Evolutionary conservation across 768 basidiomycete species (phyloP).

Genomic region (Hypholoma fasciculare): DNA sequence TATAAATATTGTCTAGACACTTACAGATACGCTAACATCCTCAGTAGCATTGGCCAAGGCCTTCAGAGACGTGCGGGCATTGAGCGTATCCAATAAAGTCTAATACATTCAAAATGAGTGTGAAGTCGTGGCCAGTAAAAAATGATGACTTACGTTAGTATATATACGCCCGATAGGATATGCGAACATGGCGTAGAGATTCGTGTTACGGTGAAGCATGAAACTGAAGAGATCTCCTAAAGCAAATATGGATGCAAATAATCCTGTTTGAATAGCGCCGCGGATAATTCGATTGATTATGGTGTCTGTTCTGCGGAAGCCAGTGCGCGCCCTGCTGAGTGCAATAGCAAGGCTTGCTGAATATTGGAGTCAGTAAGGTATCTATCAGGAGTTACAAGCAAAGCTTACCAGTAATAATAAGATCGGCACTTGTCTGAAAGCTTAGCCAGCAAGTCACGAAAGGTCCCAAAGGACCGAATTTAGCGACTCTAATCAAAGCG

Average conservation of each 20-base stretch:
- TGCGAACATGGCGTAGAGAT: constrained; percentile 35
- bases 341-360: constrained; percentile 26
- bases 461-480: constrained; percentile 39
- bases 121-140: neutral
- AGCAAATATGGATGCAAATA: constrained; percentile 53
- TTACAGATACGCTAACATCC: constrained; percentile 25
- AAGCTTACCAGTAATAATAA: constrained; percentile 42
- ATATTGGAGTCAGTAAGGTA: neutral
- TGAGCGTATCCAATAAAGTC: constrained; percentile 46
- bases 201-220: constrained; percentile 33
- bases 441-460: constrained; percentile 48
- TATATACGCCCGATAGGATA: constrained; percentile 42
- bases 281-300: constrained; percentile 55
- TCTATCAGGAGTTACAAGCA: neutral
- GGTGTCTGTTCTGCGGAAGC: constrained; percentile 51
- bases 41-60: constrained; percentile 28
- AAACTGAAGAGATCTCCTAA: constrained; percentile 48
- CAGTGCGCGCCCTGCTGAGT: constrained; percentile 45
- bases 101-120: constrained; percentile 11
- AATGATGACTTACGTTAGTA: constrained; percentile 39
- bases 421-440: constrained; percentile 44
- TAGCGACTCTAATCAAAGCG: constrained; percentile 31
- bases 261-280: constrained; percentile 54
- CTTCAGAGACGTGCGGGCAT: constrained; percentile 37
- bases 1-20: constrained; percentile 11